A percentile compares a stretch with the other conserved stretches of the same genome.
Evolutionary conservation across 768 basidiomycete species (phyloP).

Genomic region (Chalciporus pseudorubinellus): DNA sequence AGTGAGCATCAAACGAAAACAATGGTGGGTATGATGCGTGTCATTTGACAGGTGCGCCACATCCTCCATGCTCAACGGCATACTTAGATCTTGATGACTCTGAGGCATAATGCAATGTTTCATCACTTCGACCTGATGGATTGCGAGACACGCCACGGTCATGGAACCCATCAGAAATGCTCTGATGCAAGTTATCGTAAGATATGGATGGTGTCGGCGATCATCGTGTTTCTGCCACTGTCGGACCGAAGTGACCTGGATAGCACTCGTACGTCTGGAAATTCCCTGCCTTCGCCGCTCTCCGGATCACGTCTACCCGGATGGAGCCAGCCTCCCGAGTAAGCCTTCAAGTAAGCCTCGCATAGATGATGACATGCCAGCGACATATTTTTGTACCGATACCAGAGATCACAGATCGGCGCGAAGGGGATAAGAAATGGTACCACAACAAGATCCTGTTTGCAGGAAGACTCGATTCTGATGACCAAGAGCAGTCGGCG

Average conservation of each 20-base stretch:
- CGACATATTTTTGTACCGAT: neutral
- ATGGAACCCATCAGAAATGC: slow-evolving; percentile 2
- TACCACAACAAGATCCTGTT: neutral
- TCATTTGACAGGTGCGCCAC: slow-evolving; percentile 13
- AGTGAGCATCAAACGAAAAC: neutral
- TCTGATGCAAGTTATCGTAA: slow-evolving; percentile 10
- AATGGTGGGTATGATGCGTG: slow-evolving; percentile 1
- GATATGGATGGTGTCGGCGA: slow-evolving; percentile 14
- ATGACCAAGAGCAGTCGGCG: too few relatives aligned
- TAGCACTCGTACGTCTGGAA: neutral
- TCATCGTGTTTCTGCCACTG: slow-evolving; percentile 3
- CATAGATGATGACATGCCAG: slow-evolving; percentile 5
- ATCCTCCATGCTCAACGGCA: slow-evolving; percentile 5
- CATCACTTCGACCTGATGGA: slow-evolving; percentile 13
- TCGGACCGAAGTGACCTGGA: neutral
- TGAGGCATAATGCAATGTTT: slow-evolving; percentile 1
- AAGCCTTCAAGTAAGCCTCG: neutral
- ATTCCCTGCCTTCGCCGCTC: neutral
- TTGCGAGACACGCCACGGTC: slow-evolving; percentile 16
- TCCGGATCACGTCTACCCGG: slow-evolving; percentile 18
- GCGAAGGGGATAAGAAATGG: neutral
- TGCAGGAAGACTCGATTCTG: neutral
- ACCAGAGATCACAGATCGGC: neutral
- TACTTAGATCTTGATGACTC: slow-evolving; percentile 7
- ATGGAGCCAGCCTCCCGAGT: slow-evolving; percentile 12